These are phyloP conservation scores for Adansonia gregorii DNA, from an alignment of 441 rosid species.

Conservation along the genomic window DNA sequence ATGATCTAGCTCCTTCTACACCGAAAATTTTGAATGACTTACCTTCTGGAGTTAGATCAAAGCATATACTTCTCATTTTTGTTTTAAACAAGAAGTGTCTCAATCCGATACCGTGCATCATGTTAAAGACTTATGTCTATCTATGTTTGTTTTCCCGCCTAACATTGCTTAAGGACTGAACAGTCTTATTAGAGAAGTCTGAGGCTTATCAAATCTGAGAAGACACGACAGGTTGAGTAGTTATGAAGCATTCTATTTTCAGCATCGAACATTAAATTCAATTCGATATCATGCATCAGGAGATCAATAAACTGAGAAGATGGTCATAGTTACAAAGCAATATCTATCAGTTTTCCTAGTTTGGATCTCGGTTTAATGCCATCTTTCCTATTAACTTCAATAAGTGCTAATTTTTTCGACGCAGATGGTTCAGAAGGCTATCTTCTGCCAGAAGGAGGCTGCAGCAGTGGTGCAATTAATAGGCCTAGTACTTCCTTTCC, in stretches of 20 bases:
- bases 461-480: neutral
- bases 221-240: neutral
- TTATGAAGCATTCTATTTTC: neutral
- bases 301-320: neutral
- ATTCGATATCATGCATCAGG: neutral
- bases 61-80: neutral
- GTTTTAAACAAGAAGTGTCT: neutral
- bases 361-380: neutral
- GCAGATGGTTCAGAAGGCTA: neutral
- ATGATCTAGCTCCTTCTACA: neutral
- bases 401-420: neutral
- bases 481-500: neutral
- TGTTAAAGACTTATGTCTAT: too few species aligned
- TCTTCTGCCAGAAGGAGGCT: neutral
- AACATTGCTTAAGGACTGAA: neutral
- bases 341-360: neutral
- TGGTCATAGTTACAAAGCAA: neutral
- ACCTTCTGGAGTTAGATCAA: conserved; percentile 5
- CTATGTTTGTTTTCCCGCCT: too few species aligned
- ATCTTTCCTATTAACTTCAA: neutral
- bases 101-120: neutral
- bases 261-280: neutral
- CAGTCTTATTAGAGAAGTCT: neutral
- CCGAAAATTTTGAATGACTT: neutral
- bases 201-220: neutral